These are phyloP conservation scores for Xylaria sp. DNA, from an alignment of 2,329 filamentous ascomycete species.

Conservation along the genomic window DNA sequence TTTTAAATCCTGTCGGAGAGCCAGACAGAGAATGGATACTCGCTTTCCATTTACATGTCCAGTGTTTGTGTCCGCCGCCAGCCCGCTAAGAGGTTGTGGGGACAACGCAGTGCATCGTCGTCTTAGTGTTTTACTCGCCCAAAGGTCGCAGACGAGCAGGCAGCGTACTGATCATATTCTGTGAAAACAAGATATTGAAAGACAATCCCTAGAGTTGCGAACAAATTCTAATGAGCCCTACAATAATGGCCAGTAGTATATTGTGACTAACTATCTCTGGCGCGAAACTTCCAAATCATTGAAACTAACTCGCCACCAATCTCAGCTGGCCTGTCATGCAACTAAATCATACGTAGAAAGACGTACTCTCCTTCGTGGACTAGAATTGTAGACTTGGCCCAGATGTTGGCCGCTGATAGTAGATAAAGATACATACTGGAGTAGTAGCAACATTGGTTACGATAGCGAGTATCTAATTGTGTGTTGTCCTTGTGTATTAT, in stretches of 20 bases:
- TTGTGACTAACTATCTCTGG: background rate
- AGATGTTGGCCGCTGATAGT: background rate
- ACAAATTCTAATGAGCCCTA: background rate
- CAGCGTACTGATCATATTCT: background rate
- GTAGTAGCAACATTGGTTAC: background rate
- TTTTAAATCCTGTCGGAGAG: slow-evolving; percentile 12
- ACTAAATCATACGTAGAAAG: background rate
- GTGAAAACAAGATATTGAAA: background rate
- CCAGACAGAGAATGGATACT: slow-evolving; percentile 15
- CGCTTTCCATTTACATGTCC: slow-evolving; percentile 16
- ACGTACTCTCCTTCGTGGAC: background rate
- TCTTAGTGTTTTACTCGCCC: slow-evolving; percentile 8
- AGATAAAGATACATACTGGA: background rate
- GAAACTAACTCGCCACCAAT: no score
- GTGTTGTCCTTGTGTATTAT: no score
- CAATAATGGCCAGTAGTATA: no score
- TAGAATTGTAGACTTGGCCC: background rate
- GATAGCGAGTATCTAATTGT: background rate
- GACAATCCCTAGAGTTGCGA: background rate
- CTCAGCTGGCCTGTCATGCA: background rate
- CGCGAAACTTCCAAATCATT: background rate
- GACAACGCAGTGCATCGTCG: slow-evolving; percentile 10
- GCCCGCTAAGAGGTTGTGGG: slow-evolving; percentile 14
- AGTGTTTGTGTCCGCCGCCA: slow-evolving; percentile 18
- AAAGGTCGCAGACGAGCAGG: slow-evolving; percentile 15